Base-by-base conservation (phyloP, 805 yeast genomes). In the Phaffomyces opuntiae region DNA sequence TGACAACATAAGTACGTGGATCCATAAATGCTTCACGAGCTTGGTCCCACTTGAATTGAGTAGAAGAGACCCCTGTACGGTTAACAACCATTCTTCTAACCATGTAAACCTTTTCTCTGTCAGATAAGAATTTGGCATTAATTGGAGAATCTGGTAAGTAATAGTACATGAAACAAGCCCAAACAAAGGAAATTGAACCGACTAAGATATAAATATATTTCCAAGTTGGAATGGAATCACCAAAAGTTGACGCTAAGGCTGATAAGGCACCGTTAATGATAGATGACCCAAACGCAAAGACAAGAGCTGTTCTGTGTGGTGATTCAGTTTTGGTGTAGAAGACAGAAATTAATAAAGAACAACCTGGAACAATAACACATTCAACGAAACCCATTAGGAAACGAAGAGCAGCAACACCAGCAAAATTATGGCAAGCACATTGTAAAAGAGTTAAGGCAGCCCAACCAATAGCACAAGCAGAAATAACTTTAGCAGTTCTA, bases 111-210 rank as follows among this genome's bases (percentile, higher is more conserved):
- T 67, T 74, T 54, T 77, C 81, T 42, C 70, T 67, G 5, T 52
- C 53, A 7, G 65, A 51, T 27, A 76, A 61, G 47, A 69, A 71
- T 39, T 54, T 60, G 4, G 76, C 72, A 42, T 61, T 64, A 5
- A 73, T 56, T 14, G 80, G 80, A 50, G 73, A 70, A 40, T 68
- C 64, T 19, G 81, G 81, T 50, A 72, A 70, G n/a, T 59, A 44
- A 47, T 63, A 68, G 33, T 59, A 48, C 42, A 67, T 55, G 7
- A 61, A 42, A 6, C 57, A 36, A 6, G 66, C 48, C 49, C 71
- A 54, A 25, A 66, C 43, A 12, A 75, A 59, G 0, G 81, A 72
- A 31, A 75, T 54, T 17, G 74, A 68, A 31, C 81, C 84, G 38
- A 71, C 69, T 34, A 76, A 66, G 29, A 78, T 66, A 52, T 70